Percentiles rank a stretch among this genome's conserved stretches.
phyloP scores from a whole-genome alignment of 148 eudicot genomes.

The Limonium bicolor region DNA sequence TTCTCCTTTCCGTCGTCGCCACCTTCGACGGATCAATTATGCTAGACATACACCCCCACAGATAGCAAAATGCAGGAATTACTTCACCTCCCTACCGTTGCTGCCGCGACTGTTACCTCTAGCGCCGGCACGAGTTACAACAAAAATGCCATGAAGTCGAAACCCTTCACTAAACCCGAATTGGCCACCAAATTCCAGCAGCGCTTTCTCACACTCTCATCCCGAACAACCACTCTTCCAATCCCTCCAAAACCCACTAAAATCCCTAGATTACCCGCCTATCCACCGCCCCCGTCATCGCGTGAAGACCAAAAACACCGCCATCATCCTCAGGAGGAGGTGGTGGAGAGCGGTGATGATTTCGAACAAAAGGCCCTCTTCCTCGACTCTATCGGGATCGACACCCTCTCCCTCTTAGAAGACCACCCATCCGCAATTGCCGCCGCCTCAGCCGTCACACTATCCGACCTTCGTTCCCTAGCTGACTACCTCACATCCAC shows the following conservation, averaged over 20 bases:
- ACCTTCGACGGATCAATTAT: too few species aligned
- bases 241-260: slow-evolving; percentile 16
- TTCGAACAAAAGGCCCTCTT: slow-evolving; percentile 50
- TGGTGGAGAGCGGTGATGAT: slow-evolving; percentile 4
- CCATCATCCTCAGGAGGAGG: slow-evolving; percentile 2
- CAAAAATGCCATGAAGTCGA: too few species aligned
- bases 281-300: slow-evolving; percentile 5
- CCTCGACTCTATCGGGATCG: slow-evolving; percentile 75
- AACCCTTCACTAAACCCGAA: too few species aligned
- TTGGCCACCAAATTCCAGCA: too few species aligned
- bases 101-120: too few species aligned
- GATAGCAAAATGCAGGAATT: too few species aligned
- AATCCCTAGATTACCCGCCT: slow-evolving; percentile 9
- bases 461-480: slow-evolving; percentile 25
- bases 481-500: slow-evolving; percentile 32
- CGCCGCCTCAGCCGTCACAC: slow-evolving; percentile 35
- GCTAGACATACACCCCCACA: too few species aligned
- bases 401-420: slow-evolving; percentile 31
- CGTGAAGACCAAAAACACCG: too few species aligned
- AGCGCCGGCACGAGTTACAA: too few species aligned
- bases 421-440: slow-evolving; percentile 24
- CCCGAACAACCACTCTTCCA: slow-evolving; percentile 9
- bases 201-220: background rate
- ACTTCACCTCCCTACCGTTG: too few species aligned
- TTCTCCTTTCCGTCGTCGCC: too few species aligned